A percentile compares a stretch with the other conserved stretches of the same genome.
These are phyloP conservation scores for Erodium moschatum DNA, from an alignment of 441 rosid genomes.

Conservation along the genomic window DNA sequence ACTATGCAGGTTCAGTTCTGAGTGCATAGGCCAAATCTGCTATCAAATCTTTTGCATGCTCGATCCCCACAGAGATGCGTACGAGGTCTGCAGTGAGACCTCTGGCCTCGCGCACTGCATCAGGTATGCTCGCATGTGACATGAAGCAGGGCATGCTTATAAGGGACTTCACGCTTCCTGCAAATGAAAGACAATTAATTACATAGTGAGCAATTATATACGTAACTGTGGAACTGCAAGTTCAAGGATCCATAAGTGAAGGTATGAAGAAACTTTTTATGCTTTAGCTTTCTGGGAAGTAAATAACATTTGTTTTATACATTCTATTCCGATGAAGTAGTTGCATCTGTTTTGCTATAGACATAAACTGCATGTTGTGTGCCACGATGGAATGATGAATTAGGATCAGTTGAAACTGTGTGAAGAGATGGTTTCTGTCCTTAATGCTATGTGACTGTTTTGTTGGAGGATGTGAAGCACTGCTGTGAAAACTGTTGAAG, in stretches of 20 bases:
- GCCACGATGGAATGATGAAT: background rate
- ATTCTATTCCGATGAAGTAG: background rate
- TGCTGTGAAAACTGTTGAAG: background rate
- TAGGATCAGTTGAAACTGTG: no score
- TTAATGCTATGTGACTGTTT: no score
- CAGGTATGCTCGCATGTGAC: conserved; percentile 93
- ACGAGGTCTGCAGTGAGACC: conserved; percentile 85
- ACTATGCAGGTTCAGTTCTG: conserved; percentile 43
- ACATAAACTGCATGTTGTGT: background rate
- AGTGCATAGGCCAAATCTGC: conserved; percentile 70
- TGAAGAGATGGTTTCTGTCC: no score
- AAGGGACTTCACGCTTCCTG: conserved; percentile 89
- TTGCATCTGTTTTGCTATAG: background rate
- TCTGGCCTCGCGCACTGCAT: conserved; percentile 70
- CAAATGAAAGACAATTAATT: background rate
- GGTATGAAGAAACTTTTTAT: background rate
- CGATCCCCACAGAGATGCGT: conserved; percentile 83
- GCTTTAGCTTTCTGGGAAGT: background rate
- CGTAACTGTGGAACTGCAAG: background rate
- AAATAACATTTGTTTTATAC: background rate
- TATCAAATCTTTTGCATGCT: conserved; percentile 75
- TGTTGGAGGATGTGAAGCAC: background rate
- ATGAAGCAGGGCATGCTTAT: conserved; percentile 95
- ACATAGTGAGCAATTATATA: background rate
- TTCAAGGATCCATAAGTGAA: background rate